A percentile compares a stretch with the other conserved stretches of the same genome.
Evolutionary conservation across 2,329 filamentous ascomycete genomes (phyloP).

Genomic region (Aspergillus unguis): DNA sequence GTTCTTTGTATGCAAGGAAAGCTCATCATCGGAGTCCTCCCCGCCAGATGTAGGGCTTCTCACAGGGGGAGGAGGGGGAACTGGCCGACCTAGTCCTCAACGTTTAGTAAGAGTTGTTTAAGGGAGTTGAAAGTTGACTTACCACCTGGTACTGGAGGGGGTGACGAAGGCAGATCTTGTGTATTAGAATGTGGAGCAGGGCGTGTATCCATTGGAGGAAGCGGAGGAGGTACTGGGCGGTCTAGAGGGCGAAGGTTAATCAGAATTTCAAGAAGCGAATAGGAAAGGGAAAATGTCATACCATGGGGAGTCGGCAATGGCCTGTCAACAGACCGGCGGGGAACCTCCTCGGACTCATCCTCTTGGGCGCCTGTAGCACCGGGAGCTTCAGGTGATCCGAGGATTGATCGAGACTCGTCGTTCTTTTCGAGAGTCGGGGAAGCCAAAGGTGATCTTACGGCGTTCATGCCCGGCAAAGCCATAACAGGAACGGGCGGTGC

Average conservation of each 20-base stretch:
- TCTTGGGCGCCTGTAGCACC: constrained; percentile 53
- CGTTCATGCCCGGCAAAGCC: constrained; percentile 67
- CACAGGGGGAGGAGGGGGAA: constrained; percentile 43
- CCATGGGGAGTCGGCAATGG: constrained; percentile 48
- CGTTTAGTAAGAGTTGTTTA: not conserved
- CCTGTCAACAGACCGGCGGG: constrained; percentile 41
- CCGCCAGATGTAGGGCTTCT: constrained; percentile 63
- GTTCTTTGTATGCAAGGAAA: constrained; percentile 55
- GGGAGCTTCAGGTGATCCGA: constrained; percentile 47
- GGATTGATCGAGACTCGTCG: constrained; percentile 42
- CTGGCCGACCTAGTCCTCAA: constrained; percentile 55
- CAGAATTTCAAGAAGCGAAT: not conserved
- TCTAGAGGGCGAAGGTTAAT: constrained; percentile 31
- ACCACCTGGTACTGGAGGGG: constrained; percentile 52
- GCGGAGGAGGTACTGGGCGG: constrained; percentile 45
- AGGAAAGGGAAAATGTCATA: constrained; percentile 34
- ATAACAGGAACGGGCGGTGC: constrained; percentile 54
- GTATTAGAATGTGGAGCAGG: constrained; percentile 38
- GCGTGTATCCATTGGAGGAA: constrained; percentile 41
- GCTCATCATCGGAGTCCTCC: constrained; percentile 85
- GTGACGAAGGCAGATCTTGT: constrained; percentile 33
- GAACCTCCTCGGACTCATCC: constrained; percentile 33
- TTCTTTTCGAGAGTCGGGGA: constrained; percentile 50
- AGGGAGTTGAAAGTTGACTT: constrained; percentile 35
- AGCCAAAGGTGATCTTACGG: constrained; percentile 46